These are phyloP conservation scores for Penicillium ucsense DNA, from an alignment of 495 filamentous ascomycete genomes.

Conservation along the genomic window DNA sequence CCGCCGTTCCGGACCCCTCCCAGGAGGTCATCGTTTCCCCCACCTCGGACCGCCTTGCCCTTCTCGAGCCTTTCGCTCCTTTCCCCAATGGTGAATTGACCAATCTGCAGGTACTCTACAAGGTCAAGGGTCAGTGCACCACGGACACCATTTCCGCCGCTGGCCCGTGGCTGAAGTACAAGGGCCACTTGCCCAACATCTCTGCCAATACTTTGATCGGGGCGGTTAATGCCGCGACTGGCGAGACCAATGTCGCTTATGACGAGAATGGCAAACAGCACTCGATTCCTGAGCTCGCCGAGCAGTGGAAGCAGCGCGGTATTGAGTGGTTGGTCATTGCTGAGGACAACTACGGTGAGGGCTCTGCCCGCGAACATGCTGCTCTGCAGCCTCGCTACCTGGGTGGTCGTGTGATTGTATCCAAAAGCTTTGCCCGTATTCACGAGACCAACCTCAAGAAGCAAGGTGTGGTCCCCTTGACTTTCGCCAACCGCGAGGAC, in stretches of 20 bases:
- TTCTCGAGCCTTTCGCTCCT: conserved; percentile 81
- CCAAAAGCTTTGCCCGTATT: conserved; percentile 90
- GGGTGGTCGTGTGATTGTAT: conserved; percentile 76
- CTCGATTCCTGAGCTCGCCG: conserved; percentile 75
- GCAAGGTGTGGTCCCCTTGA: conserved; percentile 91
- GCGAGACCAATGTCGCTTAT: conserved; percentile 84
- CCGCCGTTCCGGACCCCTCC: conserved; percentile 51
- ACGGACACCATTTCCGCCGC: conserved; percentile 98
- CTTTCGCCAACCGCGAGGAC: conserved; percentile 76
- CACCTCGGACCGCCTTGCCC: conserved; percentile 74
- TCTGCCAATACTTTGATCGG: conserved; percentile 92
- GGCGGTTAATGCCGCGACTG: conserved; percentile 82
- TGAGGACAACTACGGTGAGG: conserved; percentile 97
- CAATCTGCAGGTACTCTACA: conserved; percentile 66
- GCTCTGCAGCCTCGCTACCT: conserved; percentile 94
- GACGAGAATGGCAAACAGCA: conserved; percentile 57
- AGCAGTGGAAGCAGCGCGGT: conserved; percentile 63
- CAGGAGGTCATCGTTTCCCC: conserved; percentile 64
- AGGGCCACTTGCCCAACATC: conserved; percentile 97
- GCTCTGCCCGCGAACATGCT: conserved; percentile 88
- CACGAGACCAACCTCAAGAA: conserved; percentile 99
- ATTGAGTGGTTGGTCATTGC: conserved; percentile 83
- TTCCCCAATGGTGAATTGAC: conserved; percentile 71
- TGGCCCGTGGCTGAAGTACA: conserved; percentile 97
- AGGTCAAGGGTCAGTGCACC: conserved; percentile 94